phyloP scores from a whole-genome alignment of 2,329 filamentous ascomycete genomes.

The Fusarium sp. region DNA sequence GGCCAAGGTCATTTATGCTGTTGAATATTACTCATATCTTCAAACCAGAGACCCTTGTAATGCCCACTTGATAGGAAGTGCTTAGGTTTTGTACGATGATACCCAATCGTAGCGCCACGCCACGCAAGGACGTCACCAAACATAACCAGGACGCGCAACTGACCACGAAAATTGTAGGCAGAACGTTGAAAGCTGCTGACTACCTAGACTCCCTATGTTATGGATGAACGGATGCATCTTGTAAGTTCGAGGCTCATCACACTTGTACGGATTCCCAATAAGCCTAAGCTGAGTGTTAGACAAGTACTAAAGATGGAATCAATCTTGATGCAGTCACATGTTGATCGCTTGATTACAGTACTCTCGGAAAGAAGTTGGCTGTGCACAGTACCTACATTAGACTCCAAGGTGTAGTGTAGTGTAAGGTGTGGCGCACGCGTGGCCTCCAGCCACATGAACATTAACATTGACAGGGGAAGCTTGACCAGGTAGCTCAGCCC shows the following conservation, averaged over 20 bases:
- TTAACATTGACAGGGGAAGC: conserved; percentile 6
- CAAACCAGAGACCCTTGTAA: not conserved
- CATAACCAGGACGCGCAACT: conserved; percentile 22
- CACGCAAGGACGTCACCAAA: conserved; percentile 27
- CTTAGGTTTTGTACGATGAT: not conserved
- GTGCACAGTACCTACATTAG: conserved; percentile 15
- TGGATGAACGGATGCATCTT: not conserved
- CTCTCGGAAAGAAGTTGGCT: not conserved
- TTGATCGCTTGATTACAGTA: not conserved
- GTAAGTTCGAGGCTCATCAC: not conserved
- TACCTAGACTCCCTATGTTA: not conserved
- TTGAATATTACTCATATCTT: not conserved
- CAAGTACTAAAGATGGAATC: not conserved
- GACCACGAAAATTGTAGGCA: conserved; percentile 6
- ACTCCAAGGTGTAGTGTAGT: not conserved
- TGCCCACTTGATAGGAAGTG: not conserved
- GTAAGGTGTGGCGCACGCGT: conserved; percentile 36
- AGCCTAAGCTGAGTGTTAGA: not conserved
- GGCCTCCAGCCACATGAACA: conserved; percentile 23
- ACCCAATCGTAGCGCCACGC: conserved; percentile 17
- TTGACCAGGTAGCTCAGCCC: conserved; percentile 35
- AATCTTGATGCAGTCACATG: not conserved
- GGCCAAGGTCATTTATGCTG: not conserved
- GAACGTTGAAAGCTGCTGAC: not conserved
- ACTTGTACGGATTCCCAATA: not conserved